A percentile compares a stretch with the other conserved stretches of the same genome.
These are phyloP conservation scores for Vitis vinifera DNA, from an alignment of 164 flowering plant genomes.

Conservation along the genomic window DNA sequence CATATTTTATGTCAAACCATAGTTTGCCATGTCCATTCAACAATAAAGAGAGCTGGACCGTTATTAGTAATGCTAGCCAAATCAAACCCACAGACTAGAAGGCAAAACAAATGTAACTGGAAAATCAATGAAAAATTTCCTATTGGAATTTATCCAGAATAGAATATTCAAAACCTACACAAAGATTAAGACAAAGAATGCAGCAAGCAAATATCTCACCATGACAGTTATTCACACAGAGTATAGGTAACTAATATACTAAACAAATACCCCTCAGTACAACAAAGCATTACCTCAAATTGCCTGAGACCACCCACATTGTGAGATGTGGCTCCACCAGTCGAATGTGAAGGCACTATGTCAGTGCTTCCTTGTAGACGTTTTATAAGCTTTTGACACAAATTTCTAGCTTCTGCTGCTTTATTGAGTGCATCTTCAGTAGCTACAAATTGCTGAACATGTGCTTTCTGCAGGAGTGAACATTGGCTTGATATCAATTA, in stretches of 20 bases:
- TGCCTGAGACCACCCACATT: slow-evolving; percentile 80
- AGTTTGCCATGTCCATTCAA: too few species aligned
- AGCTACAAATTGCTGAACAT: slow-evolving; percentile 97
- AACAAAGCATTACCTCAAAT: slow-evolving; percentile 63
- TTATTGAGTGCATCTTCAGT: slow-evolving; percentile 98
- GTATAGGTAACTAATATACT: neutral
- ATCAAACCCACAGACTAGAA: too few species aligned
- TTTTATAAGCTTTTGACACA: slow-evolving; percentile 65
- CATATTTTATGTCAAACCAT: too few species aligned
- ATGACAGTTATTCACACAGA: neutral
- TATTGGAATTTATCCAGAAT: too few species aligned
- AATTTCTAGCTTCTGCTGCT: slow-evolving; percentile 89
- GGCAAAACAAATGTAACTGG: too few species aligned
- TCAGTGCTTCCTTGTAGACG: slow-evolving; percentile 73
- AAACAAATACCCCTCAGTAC: neutral
- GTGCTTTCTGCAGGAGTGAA: slow-evolving; percentile 77
- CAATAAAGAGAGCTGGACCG: too few species aligned
- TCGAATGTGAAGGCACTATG: slow-evolving; percentile 41
- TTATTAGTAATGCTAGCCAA: too few species aligned
- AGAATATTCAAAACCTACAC: too few species aligned
- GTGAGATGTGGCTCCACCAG: slow-evolving; percentile 62
- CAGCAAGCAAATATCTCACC: too few species aligned
- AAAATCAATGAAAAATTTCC: too few species aligned
- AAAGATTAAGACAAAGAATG: too few species aligned
- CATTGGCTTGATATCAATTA: slow-evolving; percentile 7